Base-by-base conservation (phyloP, 2,329 filamentous ascomycete genomes). In the Claviceps capensis region DNA sequence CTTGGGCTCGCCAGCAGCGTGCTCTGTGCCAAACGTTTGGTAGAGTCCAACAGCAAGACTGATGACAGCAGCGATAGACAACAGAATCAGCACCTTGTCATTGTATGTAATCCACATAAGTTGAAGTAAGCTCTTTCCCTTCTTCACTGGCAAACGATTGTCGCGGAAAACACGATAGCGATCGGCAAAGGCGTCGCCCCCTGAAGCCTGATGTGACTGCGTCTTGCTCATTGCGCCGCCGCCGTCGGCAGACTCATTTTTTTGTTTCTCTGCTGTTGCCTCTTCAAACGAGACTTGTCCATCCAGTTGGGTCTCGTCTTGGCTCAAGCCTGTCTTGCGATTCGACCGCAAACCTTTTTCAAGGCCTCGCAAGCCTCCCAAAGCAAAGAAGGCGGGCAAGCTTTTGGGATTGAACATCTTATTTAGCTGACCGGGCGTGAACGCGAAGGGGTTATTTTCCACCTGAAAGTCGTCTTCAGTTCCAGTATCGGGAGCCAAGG, bases 381-480 rank as follows among this genome's bases (percentile, higher is more conserved):
- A 65, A 14, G 83, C 83, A 61, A 84, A 86, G 59, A 91, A 95
- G 1, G 89, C 89, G 13, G 83, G 74, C 53, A 95, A 69, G 55
- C 82, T 94, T 71, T 95, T 95, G 3, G 90, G 90, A 63, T 94
- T 93, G 55, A 91, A 81, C 70, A 95, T 78, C 67, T 95, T 95
- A 60, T 82, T 84, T 56, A 96, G 74, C 62, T 94, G 83, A 14
- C 90, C 89, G 2, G 86, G 86, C 2, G 82, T 81, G 63, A 88
- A 95, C 16, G 88, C 89, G 62, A 95, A 95, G 0, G 85, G 84
- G 64, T 93, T 95, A 64, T 88, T 74, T 5, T 83, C 76, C 11
- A 91, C 82, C 14, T 79, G 60, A 60, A 94, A 95, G 56, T 91
- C 86, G 17, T 70, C 74, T 63, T 90, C 86, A 50, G 82, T 86